Evolutionary conservation across 2,329 filamentous ascomycete genomes (phyloP).

Genomic region (Alternaria ethzedia): DNA sequence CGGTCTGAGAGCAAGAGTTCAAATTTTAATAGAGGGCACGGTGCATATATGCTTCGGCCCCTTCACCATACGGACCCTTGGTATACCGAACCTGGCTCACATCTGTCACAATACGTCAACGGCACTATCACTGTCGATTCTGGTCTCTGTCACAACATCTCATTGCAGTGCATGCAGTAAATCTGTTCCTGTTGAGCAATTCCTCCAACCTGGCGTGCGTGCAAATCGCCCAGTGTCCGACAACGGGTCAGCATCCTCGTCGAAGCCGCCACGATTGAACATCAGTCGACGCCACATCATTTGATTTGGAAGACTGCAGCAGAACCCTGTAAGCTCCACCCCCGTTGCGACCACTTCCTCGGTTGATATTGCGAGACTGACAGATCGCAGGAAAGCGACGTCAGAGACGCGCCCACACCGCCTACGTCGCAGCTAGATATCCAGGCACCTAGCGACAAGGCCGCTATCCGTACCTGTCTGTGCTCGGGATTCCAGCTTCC

Average conservation of each 20-base stretch:
- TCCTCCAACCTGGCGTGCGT: slow-evolving; percentile 34
- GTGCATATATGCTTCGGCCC: slow-evolving; percentile 46
- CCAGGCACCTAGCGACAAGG: slow-evolving; percentile 32
- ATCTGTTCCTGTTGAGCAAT: slow-evolving; percentile 22
- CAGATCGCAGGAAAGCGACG: slow-evolving; percentile 39
- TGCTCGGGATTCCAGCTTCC: slow-evolving; percentile 38
- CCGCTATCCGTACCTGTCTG: slow-evolving; percentile 38
- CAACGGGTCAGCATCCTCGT: slow-evolving; percentile 37
- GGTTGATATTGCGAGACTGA: slow-evolving; percentile 39
- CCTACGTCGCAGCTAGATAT: slow-evolving; percentile 39
- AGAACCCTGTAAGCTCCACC: slow-evolving; percentile 46
- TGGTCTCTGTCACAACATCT: slow-evolving; percentile 5
- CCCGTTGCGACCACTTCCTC: slow-evolving; percentile 37
- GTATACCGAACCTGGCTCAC: slow-evolving; percentile 14
- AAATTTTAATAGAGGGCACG: slow-evolving; percentile 35
- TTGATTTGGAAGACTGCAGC: slow-evolving; percentile 43
- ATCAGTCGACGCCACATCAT: slow-evolving; percentile 42
- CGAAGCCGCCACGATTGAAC: slow-evolving; percentile 43
- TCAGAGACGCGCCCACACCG: slow-evolving; percentile 33
- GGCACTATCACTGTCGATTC: slow-evolving; percentile 4
- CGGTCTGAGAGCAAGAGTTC: slow-evolving; percentile 32
- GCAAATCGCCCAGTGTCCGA: slow-evolving; percentile 40
- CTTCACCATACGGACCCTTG: slow-evolving; percentile 23
- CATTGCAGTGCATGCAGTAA: slow-evolving; percentile 20
- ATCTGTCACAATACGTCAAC: slow-evolving; percentile 5